Conservation (phyloP, 495 filamentous ascomycete species). For the Lasiosphaeria hispida region DNA sequence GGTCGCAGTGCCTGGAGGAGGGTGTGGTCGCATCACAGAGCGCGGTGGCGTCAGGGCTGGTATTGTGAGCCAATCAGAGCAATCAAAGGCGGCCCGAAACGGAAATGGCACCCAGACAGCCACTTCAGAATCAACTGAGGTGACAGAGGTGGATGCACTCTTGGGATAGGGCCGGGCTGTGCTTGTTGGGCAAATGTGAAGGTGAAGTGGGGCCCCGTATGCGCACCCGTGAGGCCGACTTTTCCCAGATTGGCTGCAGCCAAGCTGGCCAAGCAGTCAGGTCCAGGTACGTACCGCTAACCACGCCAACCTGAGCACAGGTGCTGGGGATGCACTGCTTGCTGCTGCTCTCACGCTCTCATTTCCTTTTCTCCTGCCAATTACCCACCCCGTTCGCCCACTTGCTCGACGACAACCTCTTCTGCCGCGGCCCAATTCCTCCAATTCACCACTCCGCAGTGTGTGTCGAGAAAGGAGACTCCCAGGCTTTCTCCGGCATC, state of each 20-base stretch:
- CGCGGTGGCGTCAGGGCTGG: neutral
- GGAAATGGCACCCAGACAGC: conserved; percentile 5
- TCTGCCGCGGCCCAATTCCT: neutral
- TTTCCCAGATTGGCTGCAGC: conserved; percentile 9
- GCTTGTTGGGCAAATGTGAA: neutral
- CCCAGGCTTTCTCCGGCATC: neutral
- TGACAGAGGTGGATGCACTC: neutral
- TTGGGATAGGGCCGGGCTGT: neutral
- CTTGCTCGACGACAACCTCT: conserved; percentile 1
- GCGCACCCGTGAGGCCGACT: conserved; percentile 7
- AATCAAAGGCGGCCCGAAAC: neutral
- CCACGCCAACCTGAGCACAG: neutral
- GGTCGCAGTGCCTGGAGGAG: neutral
- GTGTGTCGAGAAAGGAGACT: neutral
- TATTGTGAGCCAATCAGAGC: neutral
- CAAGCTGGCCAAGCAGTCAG: no score
- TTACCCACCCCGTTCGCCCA: conserved; percentile 8
- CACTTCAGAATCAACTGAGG: neutral
- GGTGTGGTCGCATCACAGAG: conserved; percentile 10
- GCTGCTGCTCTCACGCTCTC: conserved; percentile 15
- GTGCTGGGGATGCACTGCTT: conserved; percentile 4
- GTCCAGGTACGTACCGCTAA: neutral
- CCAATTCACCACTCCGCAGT: neutral
- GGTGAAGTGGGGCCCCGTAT: neutral
- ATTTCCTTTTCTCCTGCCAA: conserved; percentile 12